A percentile compares a stretch with the other conserved stretches of the same genome.
Conservation (phyloP, 1,284 basidiomycete species). For the Caloboletus inedulis region DNA sequence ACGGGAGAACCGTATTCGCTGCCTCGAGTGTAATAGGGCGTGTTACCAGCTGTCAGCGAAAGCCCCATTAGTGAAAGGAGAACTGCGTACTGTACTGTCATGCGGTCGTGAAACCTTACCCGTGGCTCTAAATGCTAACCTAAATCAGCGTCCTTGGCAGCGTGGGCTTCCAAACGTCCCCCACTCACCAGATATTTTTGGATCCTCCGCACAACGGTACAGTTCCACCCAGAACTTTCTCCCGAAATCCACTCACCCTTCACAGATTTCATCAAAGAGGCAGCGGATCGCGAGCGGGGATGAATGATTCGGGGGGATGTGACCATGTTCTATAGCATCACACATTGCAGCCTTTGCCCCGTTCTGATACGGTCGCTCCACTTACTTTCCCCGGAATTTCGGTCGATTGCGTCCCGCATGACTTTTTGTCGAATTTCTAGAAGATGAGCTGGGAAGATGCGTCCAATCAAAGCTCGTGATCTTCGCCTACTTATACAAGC, state of each 20-base stretch:
- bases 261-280: conserved; percentile 4
- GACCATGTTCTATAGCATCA: neutral
- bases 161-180: neutral
- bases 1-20: neutral
- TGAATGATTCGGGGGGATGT: neutral
- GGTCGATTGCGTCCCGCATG: conserved; percentile 5
- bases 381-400: neutral
- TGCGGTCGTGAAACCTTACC: neutral
- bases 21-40: neutral
- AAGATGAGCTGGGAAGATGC: neutral
- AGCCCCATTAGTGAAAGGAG: neutral
- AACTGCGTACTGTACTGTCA: neutral
- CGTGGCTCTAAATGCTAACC: neutral
- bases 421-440: neutral
- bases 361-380: neutral
- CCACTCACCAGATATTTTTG: neutral
- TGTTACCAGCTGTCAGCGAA: neutral
- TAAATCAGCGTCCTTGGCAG: neutral
- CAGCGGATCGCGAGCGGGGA: conserved; percentile 16
- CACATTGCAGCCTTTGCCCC: neutral
- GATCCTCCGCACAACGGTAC: neutral
- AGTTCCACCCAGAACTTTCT: neutral
- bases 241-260: neutral
- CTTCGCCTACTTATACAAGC: conserved; percentile 19
- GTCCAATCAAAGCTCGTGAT: conserved; percentile 24